Evolutionary conservation across 1,139 yeast species (phyloP).

Genomic region (Eremothecium cymbalariae): DNA sequence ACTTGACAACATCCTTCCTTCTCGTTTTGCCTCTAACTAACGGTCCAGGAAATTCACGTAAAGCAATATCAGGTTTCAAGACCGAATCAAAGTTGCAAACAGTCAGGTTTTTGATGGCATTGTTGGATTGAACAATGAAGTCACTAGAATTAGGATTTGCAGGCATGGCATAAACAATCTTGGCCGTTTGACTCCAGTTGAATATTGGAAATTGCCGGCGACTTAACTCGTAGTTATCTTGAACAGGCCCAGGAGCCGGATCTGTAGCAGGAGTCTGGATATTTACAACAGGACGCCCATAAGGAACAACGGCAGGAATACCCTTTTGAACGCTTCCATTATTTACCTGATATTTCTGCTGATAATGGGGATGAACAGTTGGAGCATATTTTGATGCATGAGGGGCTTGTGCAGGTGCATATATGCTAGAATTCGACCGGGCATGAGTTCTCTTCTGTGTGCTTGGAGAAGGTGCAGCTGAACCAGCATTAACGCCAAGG

Average conservation of each 20-base stretch:
- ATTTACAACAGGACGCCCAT: not conserved
- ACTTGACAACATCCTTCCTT: constrained; percentile 24
- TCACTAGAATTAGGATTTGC: constrained; percentile 15
- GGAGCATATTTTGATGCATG: constrained; percentile 35
- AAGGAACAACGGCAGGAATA: constrained; percentile 1
- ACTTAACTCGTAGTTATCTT: constrained; percentile 28
- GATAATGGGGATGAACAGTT: constrained; percentile 33
- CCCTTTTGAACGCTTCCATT: not conserved
- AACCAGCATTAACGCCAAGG: constrained; percentile 7
- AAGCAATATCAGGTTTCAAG: constrained; percentile 22
- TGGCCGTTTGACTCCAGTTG: constrained; percentile 53
- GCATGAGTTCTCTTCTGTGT: constrained; percentile 20
- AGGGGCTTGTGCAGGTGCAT: constrained; percentile 28
- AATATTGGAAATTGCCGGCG: constrained; percentile 70
- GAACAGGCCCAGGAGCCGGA: constrained; percentile 7
- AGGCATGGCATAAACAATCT: constrained; percentile 41
- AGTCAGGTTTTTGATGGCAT: constrained; percentile 26
- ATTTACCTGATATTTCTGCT: constrained; percentile 22
- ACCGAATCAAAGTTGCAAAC: constrained; percentile 32
- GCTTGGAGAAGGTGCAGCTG: constrained; percentile 12
- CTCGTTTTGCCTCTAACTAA: constrained; percentile 24
- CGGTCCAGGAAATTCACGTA: constrained; percentile 34
- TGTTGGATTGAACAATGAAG: constrained; percentile 15
- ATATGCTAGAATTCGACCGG: constrained; percentile 28
- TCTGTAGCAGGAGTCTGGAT: not conserved